These are phyloP conservation scores for Rhizophagus clarus DNA, from an alignment of 192 early-diverging fungal species.

Conservation along the genomic window DNA sequence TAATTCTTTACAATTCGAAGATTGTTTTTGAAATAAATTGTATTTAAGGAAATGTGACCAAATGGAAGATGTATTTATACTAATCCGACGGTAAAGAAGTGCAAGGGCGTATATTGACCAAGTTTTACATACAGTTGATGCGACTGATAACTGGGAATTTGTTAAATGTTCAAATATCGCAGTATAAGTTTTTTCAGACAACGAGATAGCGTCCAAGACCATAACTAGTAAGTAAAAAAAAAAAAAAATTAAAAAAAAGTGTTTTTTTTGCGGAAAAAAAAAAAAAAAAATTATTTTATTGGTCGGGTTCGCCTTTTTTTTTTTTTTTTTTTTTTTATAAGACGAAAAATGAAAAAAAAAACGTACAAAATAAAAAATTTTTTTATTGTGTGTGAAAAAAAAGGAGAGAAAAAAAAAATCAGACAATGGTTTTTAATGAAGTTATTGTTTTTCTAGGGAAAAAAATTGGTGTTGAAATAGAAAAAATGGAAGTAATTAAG, in stretches of 20 bases:
- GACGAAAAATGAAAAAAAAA: no score
- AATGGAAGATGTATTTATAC: not conserved
- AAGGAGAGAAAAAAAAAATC: no score
- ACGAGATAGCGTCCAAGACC: not conserved
- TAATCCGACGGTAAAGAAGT: not conserved
- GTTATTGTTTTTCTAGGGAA: no score
- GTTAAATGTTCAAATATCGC: not conserved
- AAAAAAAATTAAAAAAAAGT: no score
- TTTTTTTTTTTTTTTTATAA: not conserved
- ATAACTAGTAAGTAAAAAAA: not conserved
- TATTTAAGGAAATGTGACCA: not conserved
- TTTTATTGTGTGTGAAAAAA: no score
- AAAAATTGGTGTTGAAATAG: no score
- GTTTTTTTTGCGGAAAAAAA: no score
- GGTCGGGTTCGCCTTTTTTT: not conserved
- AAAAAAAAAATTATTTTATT: no score
- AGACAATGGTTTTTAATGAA: no score
- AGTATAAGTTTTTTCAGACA: not conserved
- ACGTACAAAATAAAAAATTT: no score
- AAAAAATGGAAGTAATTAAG: no score
- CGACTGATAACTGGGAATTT: not conserved
- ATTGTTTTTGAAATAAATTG: not conserved
- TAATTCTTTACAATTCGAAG: not conserved
- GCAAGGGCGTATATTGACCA: not conserved
- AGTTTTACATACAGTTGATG: not conserved